A percentile compares a stretch with the other conserved stretches of the same genome.
These are phyloP conservation scores for Fusarium sp. DNA, from an alignment of 2,329 filamentous ascomycete species.

Conservation along the genomic window DNA sequence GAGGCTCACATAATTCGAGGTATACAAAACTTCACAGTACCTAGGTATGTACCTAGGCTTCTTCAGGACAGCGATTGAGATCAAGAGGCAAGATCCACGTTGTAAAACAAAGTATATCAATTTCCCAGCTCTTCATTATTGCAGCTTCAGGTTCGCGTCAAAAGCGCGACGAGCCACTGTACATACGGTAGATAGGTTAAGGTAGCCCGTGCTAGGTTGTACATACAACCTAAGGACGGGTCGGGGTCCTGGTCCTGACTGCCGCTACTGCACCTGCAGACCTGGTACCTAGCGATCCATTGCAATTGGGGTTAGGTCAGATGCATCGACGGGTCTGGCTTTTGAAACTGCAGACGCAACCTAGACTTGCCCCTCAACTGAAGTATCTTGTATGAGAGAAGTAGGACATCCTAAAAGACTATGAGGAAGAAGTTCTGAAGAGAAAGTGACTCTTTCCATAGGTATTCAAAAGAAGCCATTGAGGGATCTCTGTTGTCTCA, in stretches of 20 bases:
- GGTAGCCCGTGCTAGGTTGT: background rate
- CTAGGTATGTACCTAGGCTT: background rate
- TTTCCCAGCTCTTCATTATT: background rate
- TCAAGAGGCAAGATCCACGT: background rate
- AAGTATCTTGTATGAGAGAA: background rate
- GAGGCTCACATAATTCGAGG: background rate
- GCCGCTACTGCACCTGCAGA: background rate
- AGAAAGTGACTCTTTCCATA: background rate
- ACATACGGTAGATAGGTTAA: background rate
- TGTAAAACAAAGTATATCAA: background rate
- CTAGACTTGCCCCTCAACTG: background rate
- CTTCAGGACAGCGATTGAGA: background rate
- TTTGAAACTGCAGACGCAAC: background rate
- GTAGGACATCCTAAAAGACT: background rate
- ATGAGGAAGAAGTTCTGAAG: background rate
- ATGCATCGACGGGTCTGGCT: background rate
- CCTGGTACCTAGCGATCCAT: background rate
- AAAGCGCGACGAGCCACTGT: background rate
- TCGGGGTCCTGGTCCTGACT: background rate
- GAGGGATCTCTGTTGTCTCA: background rate
- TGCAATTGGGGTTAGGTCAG: background rate
- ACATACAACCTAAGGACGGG: background rate
- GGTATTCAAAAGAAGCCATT: background rate
- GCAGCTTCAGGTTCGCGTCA: background rate
- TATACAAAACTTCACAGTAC: background rate